Conservation (phyloP, 176 grass and related monocot genomes). For the Avena atlantica region DNA sequence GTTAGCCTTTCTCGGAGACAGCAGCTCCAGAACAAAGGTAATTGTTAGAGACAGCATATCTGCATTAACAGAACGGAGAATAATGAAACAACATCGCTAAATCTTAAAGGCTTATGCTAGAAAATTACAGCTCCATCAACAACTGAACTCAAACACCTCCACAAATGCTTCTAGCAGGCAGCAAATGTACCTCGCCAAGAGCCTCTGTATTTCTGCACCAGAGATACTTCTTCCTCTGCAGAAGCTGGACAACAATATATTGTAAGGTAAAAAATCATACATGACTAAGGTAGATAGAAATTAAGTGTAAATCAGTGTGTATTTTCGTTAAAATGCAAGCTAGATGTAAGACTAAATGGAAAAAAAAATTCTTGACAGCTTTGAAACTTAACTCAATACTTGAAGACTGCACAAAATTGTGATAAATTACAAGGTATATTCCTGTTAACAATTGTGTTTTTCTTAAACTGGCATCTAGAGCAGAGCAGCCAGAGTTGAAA, state of each 20-base stretch:
- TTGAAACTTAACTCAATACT: background rate
- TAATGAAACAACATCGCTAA: slow-evolving; percentile 19
- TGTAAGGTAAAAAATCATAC: background rate
- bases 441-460: background rate
- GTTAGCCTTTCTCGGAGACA: slow-evolving; percentile 25
- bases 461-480: background rate
- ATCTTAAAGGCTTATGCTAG: slow-evolving; percentile 16
- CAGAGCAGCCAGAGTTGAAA: background rate
- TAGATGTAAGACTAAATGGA: background rate
- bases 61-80: slow-evolving; percentile 23
- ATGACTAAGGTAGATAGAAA: background rate
- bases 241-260: background rate
- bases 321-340: background rate
- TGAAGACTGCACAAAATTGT: background rate
- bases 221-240: slow-evolving; percentile 47
- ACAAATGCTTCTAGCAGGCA: slow-evolving; percentile 47
- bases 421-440: background rate
- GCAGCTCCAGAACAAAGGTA: slow-evolving; percentile 24
- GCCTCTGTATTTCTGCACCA: slow-evolving; percentile 46
- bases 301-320: background rate
- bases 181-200: slow-evolving; percentile 42
- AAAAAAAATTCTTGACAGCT: background rate
- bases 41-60: slow-evolving; percentile 28
- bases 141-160: slow-evolving; percentile 41
- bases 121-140: slow-evolving; percentile 33